A percentile compares a stretch with the other conserved stretches of the same genome.
These are phyloP conservation scores for Micractinium conductrix DNA, from an alignment of 139 green algal species.

Conservation along the genomic window DNA sequence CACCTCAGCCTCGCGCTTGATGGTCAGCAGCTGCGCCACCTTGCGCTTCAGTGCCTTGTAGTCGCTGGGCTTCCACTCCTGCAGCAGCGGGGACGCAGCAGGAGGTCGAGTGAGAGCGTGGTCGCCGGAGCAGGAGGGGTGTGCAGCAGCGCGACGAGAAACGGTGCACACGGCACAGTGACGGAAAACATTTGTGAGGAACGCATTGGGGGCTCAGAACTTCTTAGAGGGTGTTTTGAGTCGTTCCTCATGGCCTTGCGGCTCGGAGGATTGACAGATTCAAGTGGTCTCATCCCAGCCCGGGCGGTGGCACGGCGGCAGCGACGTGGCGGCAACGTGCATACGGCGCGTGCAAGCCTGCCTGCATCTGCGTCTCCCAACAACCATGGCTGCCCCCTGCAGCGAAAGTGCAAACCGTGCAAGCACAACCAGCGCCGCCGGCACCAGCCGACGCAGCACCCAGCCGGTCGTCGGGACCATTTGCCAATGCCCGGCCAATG, in stretches of 20 bases:
- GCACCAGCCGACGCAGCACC: neutral
- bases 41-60: slow-evolving; percentile 29
- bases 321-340: too few species aligned
- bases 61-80: slow-evolving; percentile 36
- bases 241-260: neutral
- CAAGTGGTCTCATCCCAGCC: slow-evolving; percentile 7
- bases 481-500: too few species aligned
- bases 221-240: slow-evolving; percentile 32
- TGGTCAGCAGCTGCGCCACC: slow-evolving; percentile 62
- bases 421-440: neutral
- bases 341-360: too few species aligned
- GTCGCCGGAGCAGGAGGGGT: neutral
- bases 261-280: slow-evolving; percentile 17
- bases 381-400: neutral
- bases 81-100: neutral
- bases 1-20: slow-evolving; percentile 54
- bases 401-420: too few species aligned
- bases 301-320: too few species aligned
- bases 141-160: neutral
- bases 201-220: slow-evolving; percentile 19
- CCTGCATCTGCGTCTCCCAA: too few species aligned
- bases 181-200: neutral
- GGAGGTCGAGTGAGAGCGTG: neutral
- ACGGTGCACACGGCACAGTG: neutral
- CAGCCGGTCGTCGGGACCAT: too few species aligned